A percentile compares a stretch with the other conserved stretches of the same genome.
Evolutionary conservation across 2,329 filamentous ascomycete genomes (phyloP).

Genomic region (Verticillium nonalfalfae): DNA sequence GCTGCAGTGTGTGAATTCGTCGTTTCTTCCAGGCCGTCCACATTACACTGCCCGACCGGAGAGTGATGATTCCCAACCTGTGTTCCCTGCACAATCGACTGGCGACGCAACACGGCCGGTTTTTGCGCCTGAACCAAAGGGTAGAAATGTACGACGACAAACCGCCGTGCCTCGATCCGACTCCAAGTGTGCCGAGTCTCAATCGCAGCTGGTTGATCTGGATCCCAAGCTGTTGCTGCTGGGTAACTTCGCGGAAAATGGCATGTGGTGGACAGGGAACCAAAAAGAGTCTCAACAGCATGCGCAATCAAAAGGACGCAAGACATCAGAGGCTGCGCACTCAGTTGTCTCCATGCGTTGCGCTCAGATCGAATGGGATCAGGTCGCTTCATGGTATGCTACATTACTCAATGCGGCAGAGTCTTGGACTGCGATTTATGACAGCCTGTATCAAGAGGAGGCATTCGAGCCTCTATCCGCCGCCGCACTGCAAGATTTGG

Average conservation of each 20-base stretch:
- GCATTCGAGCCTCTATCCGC: constrained; percentile 22
- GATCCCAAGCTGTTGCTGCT: constrained; percentile 71
- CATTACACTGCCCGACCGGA: neutral
- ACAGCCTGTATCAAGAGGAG: constrained; percentile 35
- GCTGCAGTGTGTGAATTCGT: constrained; percentile 67
- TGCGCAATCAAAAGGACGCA: constrained; percentile 20
- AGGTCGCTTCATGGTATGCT: constrained; percentile 70
- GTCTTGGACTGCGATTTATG: constrained; percentile 57
- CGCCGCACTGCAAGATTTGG: constrained; percentile 34
- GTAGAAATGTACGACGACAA: neutral
- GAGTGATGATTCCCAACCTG: constrained; percentile 11
- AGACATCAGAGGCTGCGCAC: constrained; percentile 12
- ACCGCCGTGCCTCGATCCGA: neutral
- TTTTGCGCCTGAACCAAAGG: neutral
- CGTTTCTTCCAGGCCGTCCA: constrained; percentile 45
- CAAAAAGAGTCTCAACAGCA: constrained; percentile 27
- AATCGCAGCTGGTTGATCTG: constrained; percentile 49
- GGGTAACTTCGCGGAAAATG: constrained; percentile 74
- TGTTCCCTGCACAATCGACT: neutral
- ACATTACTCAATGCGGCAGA: constrained; percentile 60
- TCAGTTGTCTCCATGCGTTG: constrained; percentile 50
- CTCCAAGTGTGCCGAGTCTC: constrained; percentile 18
- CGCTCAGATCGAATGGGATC: constrained; percentile 69
- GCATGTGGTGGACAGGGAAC: constrained; percentile 72
- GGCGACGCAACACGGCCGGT: neutral